Conservation (phyloP, 169 alveolate species). For the Plasmodium relictum region DNA sequence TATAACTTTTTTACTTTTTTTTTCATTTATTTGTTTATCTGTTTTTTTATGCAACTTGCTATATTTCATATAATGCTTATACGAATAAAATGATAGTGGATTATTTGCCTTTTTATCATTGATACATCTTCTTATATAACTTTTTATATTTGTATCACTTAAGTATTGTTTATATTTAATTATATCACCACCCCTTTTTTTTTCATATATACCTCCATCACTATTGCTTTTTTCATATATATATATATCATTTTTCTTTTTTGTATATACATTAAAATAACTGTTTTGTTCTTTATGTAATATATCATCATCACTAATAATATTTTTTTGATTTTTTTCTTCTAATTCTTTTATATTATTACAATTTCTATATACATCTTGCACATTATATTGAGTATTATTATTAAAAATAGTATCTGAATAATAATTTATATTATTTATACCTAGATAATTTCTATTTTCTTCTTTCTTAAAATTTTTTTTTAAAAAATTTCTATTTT, state of each 20-base stretch:
- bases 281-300: conserved; percentile 1
- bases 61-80: conserved; percentile 36
- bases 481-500: conserved; percentile 1
- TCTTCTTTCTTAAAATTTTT: conserved; percentile 24
- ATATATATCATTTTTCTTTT: conserved; percentile 5
- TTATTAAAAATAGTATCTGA: neutral
- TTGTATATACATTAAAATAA: neutral
- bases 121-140: conserved; percentile 15
- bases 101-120: conserved; percentile 19
- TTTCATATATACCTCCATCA: conserved; percentile 70
- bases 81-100: conserved; percentile 24
- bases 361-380: neutral
- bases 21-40: conserved; percentile 23
- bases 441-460: neutral
- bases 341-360: neutral
- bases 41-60: conserved; percentile 12
- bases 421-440: neutral
- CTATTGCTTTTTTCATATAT: conserved; percentile 29
- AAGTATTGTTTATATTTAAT: neutral
- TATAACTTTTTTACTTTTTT: conserved; percentile 3
- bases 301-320: neutral
- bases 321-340: neutral
- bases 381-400: neutral
- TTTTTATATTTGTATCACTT: conserved; percentile 40
- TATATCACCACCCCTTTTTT: neutral